Conservation (phyloP, 176 grass and related monocot genomes). For the Otatea glauca region DNA sequence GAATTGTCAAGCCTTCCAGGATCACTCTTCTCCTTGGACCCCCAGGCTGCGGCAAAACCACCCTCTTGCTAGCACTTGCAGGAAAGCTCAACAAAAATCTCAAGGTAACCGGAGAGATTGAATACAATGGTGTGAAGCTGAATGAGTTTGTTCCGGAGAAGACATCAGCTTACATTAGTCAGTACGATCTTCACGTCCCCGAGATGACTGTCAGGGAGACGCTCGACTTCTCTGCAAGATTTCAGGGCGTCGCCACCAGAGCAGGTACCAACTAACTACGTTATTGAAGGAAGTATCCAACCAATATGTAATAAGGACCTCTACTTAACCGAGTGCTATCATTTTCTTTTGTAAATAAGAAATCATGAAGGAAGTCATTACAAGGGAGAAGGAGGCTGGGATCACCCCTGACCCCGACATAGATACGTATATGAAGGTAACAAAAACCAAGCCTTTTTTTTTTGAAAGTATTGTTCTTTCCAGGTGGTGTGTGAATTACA, state of each 20-base stretch:
- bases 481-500: too few species aligned
- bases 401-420: constrained; percentile 75
- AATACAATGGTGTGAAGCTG: constrained; percentile 65
- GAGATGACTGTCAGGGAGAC: constrained; percentile 53
- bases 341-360: constrained; percentile 23
- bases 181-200: constrained; percentile 56
- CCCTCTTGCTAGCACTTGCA: constrained; percentile 65
- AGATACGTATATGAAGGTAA: constrained; percentile 90
- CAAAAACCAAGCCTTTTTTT: too few species aligned
- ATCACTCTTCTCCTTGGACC: constrained; percentile 83
- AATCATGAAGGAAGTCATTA: constrained; percentile 72
- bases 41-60: constrained; percentile 82
- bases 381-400: constrained; percentile 73
- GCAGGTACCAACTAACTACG: not conserved
- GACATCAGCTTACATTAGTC: constrained; percentile 69
- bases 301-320: not conserved
- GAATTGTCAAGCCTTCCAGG: constrained; percentile 67
- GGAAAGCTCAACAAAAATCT: constrained; percentile 70
- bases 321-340: not conserved
- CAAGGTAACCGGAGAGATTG: constrained; percentile 57
- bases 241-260: constrained; percentile 48
- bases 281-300: not conserved
- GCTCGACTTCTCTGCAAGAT: constrained; percentile 81
- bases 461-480: too few species aligned
- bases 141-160: constrained; percentile 71